Conservation (phyloP, 2,329 filamentous ascomycete genomes). For the Talaromyces sp. region DNA sequence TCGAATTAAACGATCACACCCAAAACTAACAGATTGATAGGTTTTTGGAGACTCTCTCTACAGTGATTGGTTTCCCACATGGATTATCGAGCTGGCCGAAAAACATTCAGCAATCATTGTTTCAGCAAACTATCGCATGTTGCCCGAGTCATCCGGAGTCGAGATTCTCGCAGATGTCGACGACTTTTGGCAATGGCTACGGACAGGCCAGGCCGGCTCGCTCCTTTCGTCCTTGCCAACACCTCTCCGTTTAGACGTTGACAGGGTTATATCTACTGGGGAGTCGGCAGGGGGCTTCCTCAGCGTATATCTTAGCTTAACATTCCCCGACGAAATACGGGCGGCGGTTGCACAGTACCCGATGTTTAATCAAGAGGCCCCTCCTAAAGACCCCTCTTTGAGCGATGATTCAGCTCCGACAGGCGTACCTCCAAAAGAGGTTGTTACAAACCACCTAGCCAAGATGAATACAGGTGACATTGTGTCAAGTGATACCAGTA, state of each 20-base stretch:
- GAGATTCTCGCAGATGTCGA: slow-evolving; percentile 44
- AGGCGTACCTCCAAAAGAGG: neutral
- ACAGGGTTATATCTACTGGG: slow-evolving; percentile 23
- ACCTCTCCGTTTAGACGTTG: slow-evolving; percentile 18
- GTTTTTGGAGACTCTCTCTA: slow-evolving; percentile 10
- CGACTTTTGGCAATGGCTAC: slow-evolving; percentile 46
- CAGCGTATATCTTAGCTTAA: slow-evolving; percentile 22
- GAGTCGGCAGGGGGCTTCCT: slow-evolving; percentile 29
- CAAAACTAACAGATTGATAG: neutral
- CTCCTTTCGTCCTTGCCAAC: slow-evolving; percentile 14
- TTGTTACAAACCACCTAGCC: neutral
- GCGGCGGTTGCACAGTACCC: slow-evolving; percentile 29
- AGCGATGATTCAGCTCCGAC: slow-evolving; percentile 6
- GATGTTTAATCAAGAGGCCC: slow-evolving; percentile 21
- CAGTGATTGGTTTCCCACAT: slow-evolving; percentile 20
- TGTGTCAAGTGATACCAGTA: slow-evolving; percentile 14
- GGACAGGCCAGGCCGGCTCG: slow-evolving; percentile 2
- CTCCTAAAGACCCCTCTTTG: slow-evolving; percentile 14
- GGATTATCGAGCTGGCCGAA: slow-evolving; percentile 34
- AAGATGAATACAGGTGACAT: slow-evolving; percentile 6
- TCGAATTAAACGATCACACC: neutral
- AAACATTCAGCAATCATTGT: slow-evolving; percentile 39
- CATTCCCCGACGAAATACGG: slow-evolving; percentile 24
- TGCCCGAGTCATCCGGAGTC: slow-evolving; percentile 41
- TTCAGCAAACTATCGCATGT: slow-evolving; percentile 44